phyloP scores from a whole-genome alignment of 1,284 basidiomycete species.

The Exobasidium cylindrosporum region DNA sequence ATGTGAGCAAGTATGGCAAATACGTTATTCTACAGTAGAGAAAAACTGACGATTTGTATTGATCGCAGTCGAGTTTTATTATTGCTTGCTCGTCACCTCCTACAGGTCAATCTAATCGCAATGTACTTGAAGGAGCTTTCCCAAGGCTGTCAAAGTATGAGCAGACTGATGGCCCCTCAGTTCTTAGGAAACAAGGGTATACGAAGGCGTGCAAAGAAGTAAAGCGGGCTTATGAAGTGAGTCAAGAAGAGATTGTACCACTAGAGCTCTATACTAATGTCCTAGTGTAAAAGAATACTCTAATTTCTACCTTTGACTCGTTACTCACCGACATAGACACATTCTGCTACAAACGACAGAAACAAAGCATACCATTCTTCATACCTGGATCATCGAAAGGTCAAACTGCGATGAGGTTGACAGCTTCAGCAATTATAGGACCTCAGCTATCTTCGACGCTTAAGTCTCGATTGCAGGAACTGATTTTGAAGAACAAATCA shows the following conservation, averaged over 20 bases:
- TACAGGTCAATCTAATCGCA: neutral
- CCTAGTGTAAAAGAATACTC: too few species aligned
- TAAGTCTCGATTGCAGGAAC: neutral
- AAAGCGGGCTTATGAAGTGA: neutral
- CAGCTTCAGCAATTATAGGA: neutral
- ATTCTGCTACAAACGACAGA: neutral
- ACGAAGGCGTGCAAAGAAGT: neutral
- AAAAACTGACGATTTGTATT: neutral
- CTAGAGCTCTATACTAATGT: too few species aligned
- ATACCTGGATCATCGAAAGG: neutral
- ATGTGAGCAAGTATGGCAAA: slow-evolving; percentile 3
- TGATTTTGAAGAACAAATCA: neutral
- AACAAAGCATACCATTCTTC: neutral
- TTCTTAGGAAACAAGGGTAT: neutral
- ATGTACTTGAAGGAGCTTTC: neutral
- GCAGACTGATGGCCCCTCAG: neutral
- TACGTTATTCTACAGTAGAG: too few species aligned
- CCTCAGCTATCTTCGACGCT: neutral
- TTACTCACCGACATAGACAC: neutral
- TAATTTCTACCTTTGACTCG: neutral
- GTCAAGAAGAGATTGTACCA: too few species aligned
- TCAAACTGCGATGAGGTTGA: neutral
- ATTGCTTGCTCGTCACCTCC: neutral
- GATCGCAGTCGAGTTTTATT: neutral
- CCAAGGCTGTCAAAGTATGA: slow-evolving; percentile 2